These are phyloP conservation scores for Ophiosphaerella herpotricha DNA, from an alignment of 2,329 filamentous ascomycete genomes.

Conservation along the genomic window DNA sequence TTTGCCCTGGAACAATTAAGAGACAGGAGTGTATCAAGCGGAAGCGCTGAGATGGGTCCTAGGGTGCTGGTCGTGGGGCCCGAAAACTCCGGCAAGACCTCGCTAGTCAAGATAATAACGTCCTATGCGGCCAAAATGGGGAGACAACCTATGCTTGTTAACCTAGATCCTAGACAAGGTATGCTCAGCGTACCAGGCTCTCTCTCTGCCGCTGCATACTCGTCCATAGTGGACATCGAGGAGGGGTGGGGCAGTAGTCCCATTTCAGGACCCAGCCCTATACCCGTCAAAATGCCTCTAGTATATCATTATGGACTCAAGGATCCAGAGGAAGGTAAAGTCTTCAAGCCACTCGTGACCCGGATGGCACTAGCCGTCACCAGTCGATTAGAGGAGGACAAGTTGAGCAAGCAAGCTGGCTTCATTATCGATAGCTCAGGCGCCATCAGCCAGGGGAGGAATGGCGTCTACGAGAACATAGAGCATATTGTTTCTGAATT, in stretches of 20 bases:
- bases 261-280: conserved; percentile 83
- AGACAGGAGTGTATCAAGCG: conserved; percentile 57
- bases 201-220: conserved; percentile 83
- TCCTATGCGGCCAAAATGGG: conserved; percentile 78
- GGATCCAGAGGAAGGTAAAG: conserved; percentile 67
- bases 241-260: conserved; percentile 89
- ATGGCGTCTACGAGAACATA: conserved; percentile 73
- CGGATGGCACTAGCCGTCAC: conserved; percentile 79
- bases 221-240: conserved; percentile 84
- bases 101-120: conserved; percentile 74
- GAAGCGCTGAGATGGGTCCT: conserved; percentile 62
- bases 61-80: conserved; percentile 84
- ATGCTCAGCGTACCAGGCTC: conserved; percentile 67
- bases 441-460: conserved; percentile 66
- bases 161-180: conserved; percentile 77
- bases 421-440: conserved; percentile 86
- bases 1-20: conserved; percentile 80
- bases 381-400: conserved; percentile 76
- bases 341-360: conserved; percentile 76
- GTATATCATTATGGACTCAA: conserved; percentile 85
- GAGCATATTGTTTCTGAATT: conserved; percentile 77
- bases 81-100: conserved; percentile 81
- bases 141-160: conserved; percentile 79
- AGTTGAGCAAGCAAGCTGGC: conserved; percentile 71
- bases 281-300: conserved; percentile 89